Evolutionary conservation across 1,284 basidiomycete genomes (phyloP).

Genomic region (Mycena citricolor): DNA sequence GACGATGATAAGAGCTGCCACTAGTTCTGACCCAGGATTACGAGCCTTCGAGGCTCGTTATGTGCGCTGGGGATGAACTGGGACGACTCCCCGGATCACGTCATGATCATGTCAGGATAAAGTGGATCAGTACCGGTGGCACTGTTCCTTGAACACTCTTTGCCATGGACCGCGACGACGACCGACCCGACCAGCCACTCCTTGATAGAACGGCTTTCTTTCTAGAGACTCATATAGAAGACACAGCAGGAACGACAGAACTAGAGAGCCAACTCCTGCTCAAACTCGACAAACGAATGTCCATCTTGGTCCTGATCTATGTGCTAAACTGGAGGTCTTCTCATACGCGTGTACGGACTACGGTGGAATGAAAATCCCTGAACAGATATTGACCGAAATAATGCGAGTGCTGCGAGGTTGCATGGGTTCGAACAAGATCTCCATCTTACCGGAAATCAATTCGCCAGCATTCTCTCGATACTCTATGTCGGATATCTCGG

Average conservation of each 20-base stretch:
- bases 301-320: conserved; percentile 65
- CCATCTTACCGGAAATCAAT: conserved; percentile 60
- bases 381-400: conserved; percentile 65
- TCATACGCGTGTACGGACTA: neutral
- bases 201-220: no score
- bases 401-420: conserved; percentile 66
- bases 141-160: neutral
- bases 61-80: no score
- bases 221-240: no score
- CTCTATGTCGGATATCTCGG: conserved; percentile 78
- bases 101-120: no score
- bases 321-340: conserved; percentile 60
- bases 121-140: neutral
- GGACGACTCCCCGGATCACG: no score
- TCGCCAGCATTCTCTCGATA: conserved; percentile 70
- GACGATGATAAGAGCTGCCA: neutral
- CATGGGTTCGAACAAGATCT: conserved; percentile 74
- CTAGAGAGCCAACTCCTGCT: conserved; percentile 54
- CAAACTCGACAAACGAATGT: conserved; percentile 66
- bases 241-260: no score
- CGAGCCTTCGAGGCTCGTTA: neutral
- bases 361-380: neutral
- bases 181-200: conserved; percentile 7
- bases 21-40: neutral
- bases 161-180: conserved; percentile 4